Conservation (phyloP, 148 eudicot genomes). For the Rhododendron kiyosumense region DNA sequence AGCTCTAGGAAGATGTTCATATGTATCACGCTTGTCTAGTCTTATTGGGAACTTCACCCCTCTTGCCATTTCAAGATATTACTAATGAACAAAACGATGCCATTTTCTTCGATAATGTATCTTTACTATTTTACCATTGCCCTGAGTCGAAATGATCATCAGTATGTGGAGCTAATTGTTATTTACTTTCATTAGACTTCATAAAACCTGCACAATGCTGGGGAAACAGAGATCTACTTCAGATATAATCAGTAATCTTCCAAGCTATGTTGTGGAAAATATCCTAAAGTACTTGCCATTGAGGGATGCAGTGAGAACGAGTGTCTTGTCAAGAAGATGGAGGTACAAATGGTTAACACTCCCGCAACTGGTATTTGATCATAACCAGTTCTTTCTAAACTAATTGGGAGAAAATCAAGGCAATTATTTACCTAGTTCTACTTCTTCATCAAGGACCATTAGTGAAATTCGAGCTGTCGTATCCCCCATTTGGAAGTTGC, state of each 20-base stretch:
- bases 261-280: not conserved
- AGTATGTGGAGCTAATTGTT: too few relatives aligned
- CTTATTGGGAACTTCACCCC: too few relatives aligned
- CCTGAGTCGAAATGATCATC: too few relatives aligned
- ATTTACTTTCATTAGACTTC: too few relatives aligned
- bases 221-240: not conserved
- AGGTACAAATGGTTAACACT: not conserved
- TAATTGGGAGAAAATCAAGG: not conserved
- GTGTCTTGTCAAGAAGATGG: not conserved
- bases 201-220: too few relatives aligned
- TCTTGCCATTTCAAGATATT: too few relatives aligned
- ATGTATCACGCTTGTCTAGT: too few relatives aligned
- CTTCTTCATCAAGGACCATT: not conserved
- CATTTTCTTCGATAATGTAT: too few relatives aligned
- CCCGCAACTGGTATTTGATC: not conserved
- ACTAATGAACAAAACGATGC: too few relatives aligned
- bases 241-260: not conserved
- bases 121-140: too few relatives aligned
- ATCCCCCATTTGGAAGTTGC: not conserved
- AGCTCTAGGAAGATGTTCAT: too few relatives aligned
- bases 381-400: not conserved
- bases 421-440: not conserved
- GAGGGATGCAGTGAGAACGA: not conserved
- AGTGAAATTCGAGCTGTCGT: not conserved
- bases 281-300: too few relatives aligned